Conservation (phyloP, 768 basidiomycete species). For the Naganishia antarctica region DNA sequence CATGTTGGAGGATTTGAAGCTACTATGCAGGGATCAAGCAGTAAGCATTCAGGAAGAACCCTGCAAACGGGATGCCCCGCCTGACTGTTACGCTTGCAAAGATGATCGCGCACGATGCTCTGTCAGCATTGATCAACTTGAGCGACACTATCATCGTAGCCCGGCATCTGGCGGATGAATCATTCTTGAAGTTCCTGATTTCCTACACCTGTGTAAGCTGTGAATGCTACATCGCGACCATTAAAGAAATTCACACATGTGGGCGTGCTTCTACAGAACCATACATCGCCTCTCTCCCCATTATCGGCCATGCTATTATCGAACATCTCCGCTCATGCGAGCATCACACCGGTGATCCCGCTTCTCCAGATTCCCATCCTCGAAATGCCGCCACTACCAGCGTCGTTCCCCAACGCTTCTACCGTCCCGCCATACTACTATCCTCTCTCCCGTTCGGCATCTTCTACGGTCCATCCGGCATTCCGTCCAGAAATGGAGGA, state of each 20-base stretch:
- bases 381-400: slow-evolving; percentile 15
- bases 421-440: slow-evolving; percentile 61
- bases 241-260: not conserved
- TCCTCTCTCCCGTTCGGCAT: slow-evolving; percentile 73
- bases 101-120: slow-evolving; percentile 90
- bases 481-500: slow-evolving; percentile 54
- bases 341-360: slow-evolving; percentile 63
- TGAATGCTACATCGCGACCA: not conserved
- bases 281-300: slow-evolving; percentile 84
- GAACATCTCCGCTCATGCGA: slow-evolving; percentile 76
- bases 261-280: slow-evolving; percentile 62
- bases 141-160: slow-evolving; percentile 74
- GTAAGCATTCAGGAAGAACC: slow-evolving; percentile 51
- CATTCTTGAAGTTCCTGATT: slow-evolving; percentile 73
- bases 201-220: slow-evolving; percentile 80
- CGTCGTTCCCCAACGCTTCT: slow-evolving; percentile 35
- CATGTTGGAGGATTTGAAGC: slow-evolving; percentile 67
- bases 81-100: slow-evolving; percentile 41
- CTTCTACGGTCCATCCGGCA: slow-evolving; percentile 67
- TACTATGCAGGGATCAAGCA: slow-evolving; percentile 81
- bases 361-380: slow-evolving; percentile 58
- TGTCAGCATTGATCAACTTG: slow-evolving; percentile 87
- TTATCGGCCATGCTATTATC: slow-evolving; percentile 95
- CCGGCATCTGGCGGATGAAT: slow-evolving; percentile 61
- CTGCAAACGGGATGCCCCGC: not conserved